Evolutionary conservation across 2,329 filamentous ascomycete genomes (phyloP).

Genomic region (Fusarium armeniacum): DNA sequence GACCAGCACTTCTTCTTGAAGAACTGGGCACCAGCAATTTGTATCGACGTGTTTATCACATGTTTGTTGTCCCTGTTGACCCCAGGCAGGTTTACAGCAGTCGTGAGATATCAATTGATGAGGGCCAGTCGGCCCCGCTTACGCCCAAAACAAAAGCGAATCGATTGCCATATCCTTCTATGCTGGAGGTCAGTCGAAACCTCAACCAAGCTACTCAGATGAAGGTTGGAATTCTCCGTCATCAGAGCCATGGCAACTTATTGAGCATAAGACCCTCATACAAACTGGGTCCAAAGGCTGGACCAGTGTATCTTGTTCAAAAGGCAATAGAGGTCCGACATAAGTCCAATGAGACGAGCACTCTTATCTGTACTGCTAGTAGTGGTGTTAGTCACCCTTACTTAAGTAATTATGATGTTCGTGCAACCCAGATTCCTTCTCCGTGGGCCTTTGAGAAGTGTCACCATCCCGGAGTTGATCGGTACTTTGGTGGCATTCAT

Average conservation of each 20-base stretch:
- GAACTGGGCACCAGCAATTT: constrained; percentile 33
- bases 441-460: constrained; percentile 42
- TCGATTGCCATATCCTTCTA: neutral
- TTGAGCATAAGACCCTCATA: constrained; percentile 8
- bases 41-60: constrained; percentile 41
- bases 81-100: constrained; percentile 17
- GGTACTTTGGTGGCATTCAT: constrained; percentile 44
- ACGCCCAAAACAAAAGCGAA: too few species aligned
- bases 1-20: constrained; percentile 44
- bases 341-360: neutral
- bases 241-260: constrained; percentile 35
- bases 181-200: neutral
- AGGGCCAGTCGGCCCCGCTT: neutral
- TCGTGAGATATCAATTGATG: neutral
- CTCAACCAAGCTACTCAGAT: constrained; percentile 22
- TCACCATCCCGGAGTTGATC: neutral
- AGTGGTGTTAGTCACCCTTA: constrained; percentile 35
- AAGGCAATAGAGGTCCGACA: neutral
- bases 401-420: constrained; percentile 33
- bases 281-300: constrained; percentile 17
- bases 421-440: constrained; percentile 31
- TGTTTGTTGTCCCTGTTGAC: constrained; percentile 34
- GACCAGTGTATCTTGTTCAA: constrained; percentile 42
- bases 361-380: neutral
- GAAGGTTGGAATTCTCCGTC: constrained; percentile 36